Base-by-base conservation (phyloP, 768 basidiomycete genomes). In the Lactarius vividus region DNA sequence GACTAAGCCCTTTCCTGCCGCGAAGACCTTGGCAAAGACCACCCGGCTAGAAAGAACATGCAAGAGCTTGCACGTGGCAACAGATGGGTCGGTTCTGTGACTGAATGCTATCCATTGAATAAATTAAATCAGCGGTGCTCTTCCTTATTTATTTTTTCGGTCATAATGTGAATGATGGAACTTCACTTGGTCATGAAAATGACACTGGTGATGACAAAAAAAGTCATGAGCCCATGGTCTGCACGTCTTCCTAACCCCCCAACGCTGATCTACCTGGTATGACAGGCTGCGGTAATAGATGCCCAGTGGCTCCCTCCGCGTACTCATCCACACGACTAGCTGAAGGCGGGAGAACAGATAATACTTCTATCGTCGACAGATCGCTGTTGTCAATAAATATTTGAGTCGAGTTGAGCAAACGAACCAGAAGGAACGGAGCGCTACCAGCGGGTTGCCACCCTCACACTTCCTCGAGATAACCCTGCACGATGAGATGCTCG, bases 401-500 rank as follows among this genome's bases (percentile, higher is more conserved):
- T 23, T 13, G 20, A 53, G 35, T 52, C n/a, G 15, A 26, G 55
- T 42, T 44, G 53, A 16, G 26, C 9, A 23, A 39, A 54, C 52
- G 59, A 33, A 59, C 57, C 58, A 13, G n/a, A 37, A 46, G 23
- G n/a, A 46, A 46, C 13, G 23, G 33, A 29, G 26, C 5, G 33
- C 20, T 6, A 15, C 35, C 4, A 29, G 16, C 9, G 13, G 42
- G 18, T 20, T 5, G 23, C 20, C 11, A 3, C 23, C 26, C 42
- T 72, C 73, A 88, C 66, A 96, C 88, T 72, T 96, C 87, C 79
- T 98, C 92, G 70, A 99, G 79, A 75, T 89, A 96, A 4, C 96
- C 96, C 73, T 95, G 92, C 1, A 96, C 88, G 71, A 98, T 93
- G 71, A 98, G 82, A 75, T 96, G 89, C 75, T 99, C 97, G 67